phyloP scores from a whole-genome alignment of 1,284 basidiomycete genomes.

The Neonothopanus nambi region DNA sequence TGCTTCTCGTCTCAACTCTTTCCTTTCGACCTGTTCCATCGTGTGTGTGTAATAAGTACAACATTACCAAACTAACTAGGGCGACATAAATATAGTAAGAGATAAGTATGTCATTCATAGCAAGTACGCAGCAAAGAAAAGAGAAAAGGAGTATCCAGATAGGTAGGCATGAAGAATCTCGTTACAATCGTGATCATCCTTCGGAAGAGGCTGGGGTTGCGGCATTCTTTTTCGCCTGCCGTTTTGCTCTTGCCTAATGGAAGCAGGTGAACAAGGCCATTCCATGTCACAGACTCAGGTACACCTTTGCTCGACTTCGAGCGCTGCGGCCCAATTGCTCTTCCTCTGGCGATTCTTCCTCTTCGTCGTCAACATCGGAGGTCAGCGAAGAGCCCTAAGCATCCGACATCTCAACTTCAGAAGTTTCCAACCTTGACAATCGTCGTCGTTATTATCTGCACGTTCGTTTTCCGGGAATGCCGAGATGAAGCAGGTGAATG shows the following conservation, averaged over 20 bases:
- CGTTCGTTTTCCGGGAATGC: slow-evolving; percentile 33
- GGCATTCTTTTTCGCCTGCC: slow-evolving; percentile 12
- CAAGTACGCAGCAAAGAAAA: neutral
- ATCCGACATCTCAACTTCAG: slow-evolving; percentile 26
- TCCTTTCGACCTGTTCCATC: no score
- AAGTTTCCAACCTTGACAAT: slow-evolving; percentile 26
- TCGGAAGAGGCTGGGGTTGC: slow-evolving; percentile 9
- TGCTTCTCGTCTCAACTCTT: no score
- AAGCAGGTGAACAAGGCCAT: neutral
- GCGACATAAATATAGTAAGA: no score
- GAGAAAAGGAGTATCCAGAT: neutral
- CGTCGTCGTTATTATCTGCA: slow-evolving; percentile 28
- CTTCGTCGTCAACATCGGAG: slow-evolving; percentile 21
- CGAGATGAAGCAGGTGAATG: slow-evolving; percentile 81
- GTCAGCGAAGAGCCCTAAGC: slow-evolving; percentile 18
- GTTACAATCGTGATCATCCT: neutral
- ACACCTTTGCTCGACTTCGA: slow-evolving; percentile 34
- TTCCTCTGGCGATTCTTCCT: slow-evolving; percentile 26
- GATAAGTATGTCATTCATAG: no score
- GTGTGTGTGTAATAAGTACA: no score
- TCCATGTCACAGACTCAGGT: neutral
- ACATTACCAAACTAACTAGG: no score
- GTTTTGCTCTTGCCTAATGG: slow-evolving; percentile 16
- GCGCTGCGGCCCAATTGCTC: slow-evolving; percentile 36
- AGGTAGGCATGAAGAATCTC: neutral